Evolutionary conservation across 805 yeast species (phyloP).

Genomic region (Tetrapisispora iriomotensis): DNA sequence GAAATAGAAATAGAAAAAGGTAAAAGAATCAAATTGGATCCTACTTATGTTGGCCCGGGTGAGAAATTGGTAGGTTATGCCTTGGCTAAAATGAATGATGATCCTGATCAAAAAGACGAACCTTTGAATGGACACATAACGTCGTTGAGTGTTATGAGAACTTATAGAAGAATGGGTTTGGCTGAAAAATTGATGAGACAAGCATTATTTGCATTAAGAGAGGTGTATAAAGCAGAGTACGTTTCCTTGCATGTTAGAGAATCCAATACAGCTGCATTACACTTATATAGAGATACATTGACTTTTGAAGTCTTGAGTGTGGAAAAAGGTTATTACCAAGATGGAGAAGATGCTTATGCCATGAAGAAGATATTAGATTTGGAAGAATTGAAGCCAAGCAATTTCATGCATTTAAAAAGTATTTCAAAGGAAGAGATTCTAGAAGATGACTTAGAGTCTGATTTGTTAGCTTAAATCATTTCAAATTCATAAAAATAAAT

Average conservation of each 20-base stretch:
- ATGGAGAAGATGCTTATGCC: conserved; percentile 95
- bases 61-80: conserved; percentile 94
- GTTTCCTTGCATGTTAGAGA: conserved; percentile 90
- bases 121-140: conserved; percentile 92
- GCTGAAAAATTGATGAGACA: conserved; percentile 90
- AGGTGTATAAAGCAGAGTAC: conserved; percentile 68
- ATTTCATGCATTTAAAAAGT: conserved; percentile 33
- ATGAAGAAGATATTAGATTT: conserved; percentile 66
- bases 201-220: conserved; percentile 67
- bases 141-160: conserved; percentile 87
- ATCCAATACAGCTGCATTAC: conserved; percentile 89
- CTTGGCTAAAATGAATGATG: conserved; percentile 93
- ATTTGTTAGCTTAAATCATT: conserved; percentile 36
- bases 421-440: conserved; percentile 21
- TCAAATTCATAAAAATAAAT: too few relatives aligned
- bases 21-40: conserved; percentile 39
- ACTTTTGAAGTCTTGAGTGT: conserved; percentile 72
- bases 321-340: conserved; percentile 87
- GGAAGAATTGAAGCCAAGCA: conserved; percentile 52
- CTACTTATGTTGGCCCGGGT: conserved; percentile 52
- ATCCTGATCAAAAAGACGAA: conserved; percentile 63
- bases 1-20: conserved; percentile 16
- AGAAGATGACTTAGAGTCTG: conserved; percentile 48
- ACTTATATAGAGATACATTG: conserved; percentile 78
- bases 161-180: conserved; percentile 88